phyloP scores from a whole-genome alignment of 2,329 filamentous ascomycete genomes.

The Ceratocystis cubensis region DNA sequence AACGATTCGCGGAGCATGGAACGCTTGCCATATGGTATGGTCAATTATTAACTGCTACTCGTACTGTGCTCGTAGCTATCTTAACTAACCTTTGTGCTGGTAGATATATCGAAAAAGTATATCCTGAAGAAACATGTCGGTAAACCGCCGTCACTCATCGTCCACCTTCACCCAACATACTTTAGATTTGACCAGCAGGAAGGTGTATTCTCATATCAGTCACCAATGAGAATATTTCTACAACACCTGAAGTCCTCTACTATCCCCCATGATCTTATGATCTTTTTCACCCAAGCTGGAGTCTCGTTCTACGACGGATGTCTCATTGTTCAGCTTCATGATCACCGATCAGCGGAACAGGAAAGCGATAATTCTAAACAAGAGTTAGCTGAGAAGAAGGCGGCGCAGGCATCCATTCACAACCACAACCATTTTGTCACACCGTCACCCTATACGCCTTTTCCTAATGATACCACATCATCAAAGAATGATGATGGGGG shows the following conservation, averaged over 20 bases:
- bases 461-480: conserved; percentile 38
- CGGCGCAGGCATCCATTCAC: conserved; percentile 69
- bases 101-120: conserved; percentile 61
- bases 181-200: conserved; percentile 92
- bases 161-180: conserved; percentile 74
- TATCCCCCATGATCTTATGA: conserved; percentile 78
- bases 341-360: conserved; percentile 59
- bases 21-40: conserved; percentile 41
- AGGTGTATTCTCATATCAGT: conserved; percentile 82
- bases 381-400: conserved; percentile 45
- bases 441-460: conserved; percentile 73
- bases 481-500: conserved; percentile 22
- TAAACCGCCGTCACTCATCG: conserved; percentile 65
- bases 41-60: neutral
- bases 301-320: conserved; percentile 89
- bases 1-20: conserved; percentile 30
- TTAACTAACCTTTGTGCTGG: conserved; percentile 21
- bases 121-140: conserved; percentile 72
- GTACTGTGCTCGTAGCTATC: conserved; percentile 19
- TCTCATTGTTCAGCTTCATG: conserved; percentile 85
- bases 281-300: conserved; percentile 56
- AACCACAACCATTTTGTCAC: conserved; percentile 85
- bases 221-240: conserved; percentile 71
- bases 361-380: conserved; percentile 45
- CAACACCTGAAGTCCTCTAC: conserved; percentile 66